Percentiles rank a stretch among this genome's conserved stretches.
These are phyloP conservation scores for Cryptococcus sp. DNA, from an alignment of 1,284 basidiomycete genomes.

Conservation along the genomic window DNA sequence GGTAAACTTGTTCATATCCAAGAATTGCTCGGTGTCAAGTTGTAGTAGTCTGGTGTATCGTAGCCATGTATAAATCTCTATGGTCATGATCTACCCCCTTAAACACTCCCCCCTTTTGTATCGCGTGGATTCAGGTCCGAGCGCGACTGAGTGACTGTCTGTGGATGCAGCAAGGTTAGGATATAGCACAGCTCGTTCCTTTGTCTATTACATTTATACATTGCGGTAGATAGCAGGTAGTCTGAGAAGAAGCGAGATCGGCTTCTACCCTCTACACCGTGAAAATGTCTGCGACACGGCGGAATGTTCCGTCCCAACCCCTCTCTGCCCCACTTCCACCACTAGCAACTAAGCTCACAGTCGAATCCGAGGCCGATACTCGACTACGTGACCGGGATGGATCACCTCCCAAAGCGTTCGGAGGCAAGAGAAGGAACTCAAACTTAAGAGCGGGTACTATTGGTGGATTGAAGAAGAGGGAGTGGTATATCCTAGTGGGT, in stretches of 20 bases:
- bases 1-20: conserved; percentile 51
- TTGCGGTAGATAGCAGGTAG: no score
- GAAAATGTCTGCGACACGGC: neutral
- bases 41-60: conserved; percentile 11
- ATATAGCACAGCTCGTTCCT: no score
- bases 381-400: conserved; percentile 17
- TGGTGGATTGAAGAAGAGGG: conserved; percentile 31
- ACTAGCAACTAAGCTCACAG: neutral
- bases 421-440: conserved; percentile 18
- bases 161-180: no score
- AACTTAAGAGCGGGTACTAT: conserved; percentile 10
- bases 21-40: conserved; percentile 30
- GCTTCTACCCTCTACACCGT: no score
- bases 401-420: conserved; percentile 19
- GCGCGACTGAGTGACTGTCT: no score
- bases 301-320: conserved; percentile 1
- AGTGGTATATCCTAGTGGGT: conserved; percentile 35
- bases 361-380: conserved; percentile 27
- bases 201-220: no score
- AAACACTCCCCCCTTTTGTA: no score
- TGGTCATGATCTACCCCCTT: no score
- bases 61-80: neutral
- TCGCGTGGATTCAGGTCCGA: no score
- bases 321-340: conserved; percentile 1
- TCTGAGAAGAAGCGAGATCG: no score